Evolutionary conservation across 2,329 filamentous ascomycete species (phyloP).

Genomic region (Phyllachora maydis): DNA sequence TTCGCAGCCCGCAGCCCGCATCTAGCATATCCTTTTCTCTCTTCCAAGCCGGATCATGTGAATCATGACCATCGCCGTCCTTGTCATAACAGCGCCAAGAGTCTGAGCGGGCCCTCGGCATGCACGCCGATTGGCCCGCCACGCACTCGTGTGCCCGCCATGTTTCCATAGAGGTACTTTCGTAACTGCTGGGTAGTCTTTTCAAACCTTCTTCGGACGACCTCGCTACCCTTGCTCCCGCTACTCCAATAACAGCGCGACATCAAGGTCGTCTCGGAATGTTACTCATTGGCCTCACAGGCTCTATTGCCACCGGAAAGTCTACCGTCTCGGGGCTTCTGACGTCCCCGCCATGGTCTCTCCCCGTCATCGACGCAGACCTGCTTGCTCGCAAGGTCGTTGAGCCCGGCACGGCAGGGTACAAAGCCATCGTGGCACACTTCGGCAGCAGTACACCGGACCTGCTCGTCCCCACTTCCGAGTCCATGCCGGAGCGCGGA

Average conservation of each 20-base stretch:
- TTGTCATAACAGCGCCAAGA: too few species aligned
- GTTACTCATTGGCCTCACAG: conserved; percentile 89
- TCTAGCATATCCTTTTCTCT: too few species aligned
- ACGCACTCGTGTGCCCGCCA: too few species aligned
- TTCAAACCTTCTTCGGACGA: too few species aligned
- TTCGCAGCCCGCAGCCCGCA: too few species aligned
- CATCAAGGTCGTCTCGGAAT: conserved; percentile 27
- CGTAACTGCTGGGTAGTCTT: background rate
- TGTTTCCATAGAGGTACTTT: too few species aligned
- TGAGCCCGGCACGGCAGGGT: conserved; percentile 72
- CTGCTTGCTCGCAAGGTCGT: conserved; percentile 82
- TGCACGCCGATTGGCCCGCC: too few species aligned
- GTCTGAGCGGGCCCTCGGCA: too few species aligned
- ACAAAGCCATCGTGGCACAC: conserved; percentile 60
- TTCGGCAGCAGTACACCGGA: conserved; percentile 74
- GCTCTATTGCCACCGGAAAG: conserved; percentile 95
- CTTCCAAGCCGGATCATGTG: too few species aligned
- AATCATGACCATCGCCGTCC: too few species aligned
- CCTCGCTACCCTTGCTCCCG: too few species aligned
- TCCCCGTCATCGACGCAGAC: conserved; percentile 90
- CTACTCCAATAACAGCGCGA: too few species aligned
- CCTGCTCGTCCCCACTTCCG: conserved; percentile 44
- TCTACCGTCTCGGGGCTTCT: conserved; percentile 82
- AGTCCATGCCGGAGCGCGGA: conserved; percentile 29
- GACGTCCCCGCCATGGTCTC: conserved; percentile 55